These are phyloP conservation scores for Paecilomyces variotii DNA, from an alignment of 2,329 filamentous ascomycete species.

Conservation along the genomic window DNA sequence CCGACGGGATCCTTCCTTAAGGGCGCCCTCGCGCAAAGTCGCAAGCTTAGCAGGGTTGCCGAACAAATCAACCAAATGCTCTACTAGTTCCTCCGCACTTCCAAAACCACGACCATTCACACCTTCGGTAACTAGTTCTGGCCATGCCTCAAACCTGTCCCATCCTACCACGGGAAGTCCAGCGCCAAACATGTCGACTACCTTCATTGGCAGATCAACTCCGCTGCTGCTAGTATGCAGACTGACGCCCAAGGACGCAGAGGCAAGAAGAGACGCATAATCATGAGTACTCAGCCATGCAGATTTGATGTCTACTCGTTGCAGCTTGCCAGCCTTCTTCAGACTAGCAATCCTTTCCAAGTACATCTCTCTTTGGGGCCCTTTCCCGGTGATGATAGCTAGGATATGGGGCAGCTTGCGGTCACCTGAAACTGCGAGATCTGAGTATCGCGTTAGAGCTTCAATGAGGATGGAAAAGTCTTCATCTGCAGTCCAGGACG, in stretches of 20 bases:
- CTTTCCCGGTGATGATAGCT: constrained; percentile 90
- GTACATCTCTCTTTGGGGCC: constrained; percentile 73
- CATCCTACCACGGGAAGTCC: constrained; percentile 87
- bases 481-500: constrained; percentile 95
- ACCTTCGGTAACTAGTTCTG: constrained; percentile 81
- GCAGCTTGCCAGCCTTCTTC: constrained; percentile 53
- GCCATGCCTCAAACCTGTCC: constrained; percentile 76
- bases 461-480: constrained; percentile 85
- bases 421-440: constrained; percentile 36
- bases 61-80: constrained; percentile 59
- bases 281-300: constrained; percentile 79
- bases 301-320: constrained; percentile 64
- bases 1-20: constrained; percentile 63
- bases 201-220: constrained; percentile 97
- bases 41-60: constrained; percentile 49
- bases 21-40: constrained; percentile 59
- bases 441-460: constrained; percentile 68
- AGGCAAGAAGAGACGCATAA: constrained; percentile 76
- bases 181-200: constrained; percentile 97
- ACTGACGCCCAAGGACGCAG: constrained; percentile 82
- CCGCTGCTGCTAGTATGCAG: constrained; percentile 90
- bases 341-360: constrained; percentile 57
- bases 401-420: constrained; percentile 58
- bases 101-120: constrained; percentile 81
- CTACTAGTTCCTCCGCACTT: constrained; percentile 57